Evolutionary conservation across 306 rosid genomes (phyloP), one percentile per base, ranked within the genome.

Genomic region (Potentilla sterilis): DNA sequence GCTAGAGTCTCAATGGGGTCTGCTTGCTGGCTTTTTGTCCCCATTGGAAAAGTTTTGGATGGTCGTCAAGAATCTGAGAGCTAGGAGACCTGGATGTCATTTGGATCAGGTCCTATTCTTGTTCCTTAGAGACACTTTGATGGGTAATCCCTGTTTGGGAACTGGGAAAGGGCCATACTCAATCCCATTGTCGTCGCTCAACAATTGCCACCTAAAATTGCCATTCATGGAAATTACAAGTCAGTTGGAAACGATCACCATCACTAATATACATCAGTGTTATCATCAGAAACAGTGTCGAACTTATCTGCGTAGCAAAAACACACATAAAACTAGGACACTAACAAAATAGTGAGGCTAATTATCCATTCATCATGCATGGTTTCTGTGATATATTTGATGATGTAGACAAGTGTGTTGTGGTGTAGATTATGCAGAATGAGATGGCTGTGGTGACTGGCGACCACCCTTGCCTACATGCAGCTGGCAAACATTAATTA

Each of bases 91-190:
- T 24, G 16, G 24, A 74, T 47, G 62, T 76, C 68, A n/a, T 35
- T 35, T 63, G 22, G 28, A 18, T 79, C 73, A 82, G 18, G 48
- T 65, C 77, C 37, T 52, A 73, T 70, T 82, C 82, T 77, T 84
- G 35, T 65, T 86, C 79, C 86, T 90, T 2, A 73, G 78, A 22
- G 55, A 78, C 73, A 91, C 86, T 77, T 84, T 91, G 47, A 91
- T 68, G 15, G 93, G 98, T 47, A 93, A 86, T 21, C 98, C 98
- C 14, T 82, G 89, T 77, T 91, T 92, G 63, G 98, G 98, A 78
- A 93, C 97, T 0, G 98, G 98, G 81, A 93, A 93, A 78, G 98
- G 98, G 51, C 89, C 92, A 55, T 93, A 93, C 44, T 93, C 93
- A 70, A 93, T 89, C 21, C 93, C 97, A 43, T 91, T 86, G 51